Conservation (phyloP, 2,329 filamentous ascomycete genomes). For the Arthroderma uncinatum region DNA sequence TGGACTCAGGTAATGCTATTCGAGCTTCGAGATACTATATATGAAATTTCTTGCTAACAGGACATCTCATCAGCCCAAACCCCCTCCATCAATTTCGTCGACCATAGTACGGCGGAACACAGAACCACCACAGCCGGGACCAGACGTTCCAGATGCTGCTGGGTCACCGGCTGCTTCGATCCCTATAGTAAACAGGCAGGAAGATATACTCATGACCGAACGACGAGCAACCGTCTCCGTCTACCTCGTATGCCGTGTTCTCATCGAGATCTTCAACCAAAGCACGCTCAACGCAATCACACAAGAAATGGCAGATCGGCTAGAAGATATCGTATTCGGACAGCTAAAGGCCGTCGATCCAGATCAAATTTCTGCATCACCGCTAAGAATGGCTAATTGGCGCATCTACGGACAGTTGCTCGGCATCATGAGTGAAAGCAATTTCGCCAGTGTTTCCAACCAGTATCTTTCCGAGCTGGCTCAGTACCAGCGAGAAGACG, state of each 20-base stretch:
- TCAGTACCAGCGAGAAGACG: conserved; percentile 62
- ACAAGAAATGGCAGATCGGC: conserved; percentile 80
- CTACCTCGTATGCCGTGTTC: conserved; percentile 84
- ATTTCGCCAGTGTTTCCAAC: conserved; percentile 72
- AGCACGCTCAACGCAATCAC: conserved; percentile 74
- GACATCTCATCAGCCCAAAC: conserved; percentile 18
- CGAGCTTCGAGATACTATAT: no score
- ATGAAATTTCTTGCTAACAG: not conserved
- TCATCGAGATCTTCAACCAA: conserved; percentile 88
- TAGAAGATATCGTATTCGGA: conserved; percentile 94
- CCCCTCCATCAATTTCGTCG: conserved; percentile 30
- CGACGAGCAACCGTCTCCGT: conserved; percentile 88
- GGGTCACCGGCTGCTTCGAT: conserved; percentile 20
- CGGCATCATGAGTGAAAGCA: conserved; percentile 90
- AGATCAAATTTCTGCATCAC: conserved; percentile 58
- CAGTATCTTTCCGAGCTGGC: conserved; percentile 76
- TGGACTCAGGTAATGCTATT: conserved; percentile 22
- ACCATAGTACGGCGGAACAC: conserved; percentile 59
- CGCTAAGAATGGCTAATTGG: conserved; percentile 88
- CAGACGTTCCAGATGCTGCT: conserved; percentile 24
- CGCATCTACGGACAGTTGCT: conserved; percentile 83
- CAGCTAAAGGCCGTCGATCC: conserved; percentile 82
- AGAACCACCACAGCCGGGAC: conserved; percentile 49
- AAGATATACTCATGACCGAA: conserved; percentile 68
- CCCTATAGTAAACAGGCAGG: conserved; percentile 44